Conservation (phyloP, 2,329 filamentous ascomycete species). For the Colletotrichum costaricense region DNA sequence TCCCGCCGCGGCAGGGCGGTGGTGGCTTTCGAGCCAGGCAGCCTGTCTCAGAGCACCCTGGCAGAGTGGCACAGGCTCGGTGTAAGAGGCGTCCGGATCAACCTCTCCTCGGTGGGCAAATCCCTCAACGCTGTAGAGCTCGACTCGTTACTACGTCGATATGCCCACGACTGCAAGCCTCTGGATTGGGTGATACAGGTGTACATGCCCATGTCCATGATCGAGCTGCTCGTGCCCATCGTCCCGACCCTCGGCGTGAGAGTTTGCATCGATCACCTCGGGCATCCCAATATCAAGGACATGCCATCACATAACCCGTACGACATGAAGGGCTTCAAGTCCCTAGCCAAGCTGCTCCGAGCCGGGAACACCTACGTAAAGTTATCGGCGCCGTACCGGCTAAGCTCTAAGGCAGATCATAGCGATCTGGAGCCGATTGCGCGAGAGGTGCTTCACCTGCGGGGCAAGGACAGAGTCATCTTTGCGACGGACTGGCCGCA, state of each 20-base stretch:
- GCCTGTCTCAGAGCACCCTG: slow-evolving; percentile 47
- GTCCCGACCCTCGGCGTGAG: slow-evolving; percentile 61
- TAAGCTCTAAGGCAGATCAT: slow-evolving; percentile 56
- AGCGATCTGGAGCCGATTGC: slow-evolving; percentile 60
- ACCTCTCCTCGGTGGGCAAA: slow-evolving; percentile 65
- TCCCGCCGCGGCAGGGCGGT: slow-evolving; percentile 63
- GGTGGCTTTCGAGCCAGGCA: slow-evolving; percentile 64
- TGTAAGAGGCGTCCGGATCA: slow-evolving; percentile 69
- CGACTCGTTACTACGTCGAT: slow-evolving; percentile 52
- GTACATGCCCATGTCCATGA: slow-evolving; percentile 64
- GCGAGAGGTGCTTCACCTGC: slow-evolving; percentile 58
- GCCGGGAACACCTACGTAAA: slow-evolving; percentile 65
- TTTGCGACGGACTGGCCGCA: slow-evolving; percentile 75
- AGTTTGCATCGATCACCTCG: slow-evolving; percentile 71
- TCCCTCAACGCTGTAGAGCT: slow-evolving; percentile 53
- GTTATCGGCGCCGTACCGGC: slow-evolving; percentile 68
- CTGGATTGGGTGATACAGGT: slow-evolving; percentile 69
- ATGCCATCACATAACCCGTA: slow-evolving; percentile 51
- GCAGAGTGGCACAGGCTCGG: slow-evolving; percentile 66
- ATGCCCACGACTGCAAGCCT: slow-evolving; percentile 61
- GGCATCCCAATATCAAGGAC: slow-evolving; percentile 55
- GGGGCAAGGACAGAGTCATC: slow-evolving; percentile 56
- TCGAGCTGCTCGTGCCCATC: slow-evolving; percentile 60
- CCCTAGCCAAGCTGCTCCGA: slow-evolving; percentile 58
- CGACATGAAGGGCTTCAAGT: slow-evolving; percentile 58